Percentiles rank a stretch among this genome's conserved stretches.
These are phyloP conservation scores for Cetraspora pellucida DNA, from an alignment of 192 early-diverging fungal species.

Conservation along the genomic window DNA sequence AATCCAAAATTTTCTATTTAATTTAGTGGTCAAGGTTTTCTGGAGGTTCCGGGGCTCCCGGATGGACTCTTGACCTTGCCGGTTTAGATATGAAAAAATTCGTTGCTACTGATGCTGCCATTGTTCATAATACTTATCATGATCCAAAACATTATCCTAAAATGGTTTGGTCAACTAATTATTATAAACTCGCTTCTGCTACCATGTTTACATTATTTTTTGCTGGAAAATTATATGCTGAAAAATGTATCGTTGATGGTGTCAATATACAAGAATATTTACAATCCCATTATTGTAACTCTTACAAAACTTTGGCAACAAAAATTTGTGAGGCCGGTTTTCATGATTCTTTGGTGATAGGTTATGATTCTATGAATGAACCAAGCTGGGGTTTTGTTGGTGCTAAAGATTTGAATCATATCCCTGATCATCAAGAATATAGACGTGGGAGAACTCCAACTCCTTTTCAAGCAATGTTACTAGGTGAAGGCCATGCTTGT, in stretches of 20 bases:
- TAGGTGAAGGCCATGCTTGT: slow-evolving; percentile 49
- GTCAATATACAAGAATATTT: slow-evolving; percentile 62
- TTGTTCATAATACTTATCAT: slow-evolving; percentile 71
- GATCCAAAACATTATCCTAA: slow-evolving; percentile 38
- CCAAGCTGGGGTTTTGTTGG: slow-evolving; percentile 59
- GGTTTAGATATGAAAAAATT: slow-evolving; percentile 77
- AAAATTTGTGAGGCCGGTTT: slow-evolving; percentile 45
- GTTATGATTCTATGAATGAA: slow-evolving; percentile 83
- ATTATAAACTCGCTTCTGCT: slow-evolving; percentile 77
- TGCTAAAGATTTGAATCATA: slow-evolving; percentile 45
- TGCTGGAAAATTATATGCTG: slow-evolving; percentile 73
- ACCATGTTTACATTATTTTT: slow-evolving; percentile 89
- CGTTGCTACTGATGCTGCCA: slow-evolving; percentile 73
- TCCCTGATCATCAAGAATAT: slow-evolving; percentile 48
- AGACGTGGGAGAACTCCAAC: slow-evolving; percentile 59
- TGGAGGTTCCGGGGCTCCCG: slow-evolving; percentile 83
- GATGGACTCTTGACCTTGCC: slow-evolving; percentile 83
- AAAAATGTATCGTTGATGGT: slow-evolving; percentile 54
- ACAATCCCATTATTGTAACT: slow-evolving; percentile 54
- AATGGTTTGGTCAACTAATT: slow-evolving; percentile 87
- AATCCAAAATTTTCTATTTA: slow-evolving; percentile 40
- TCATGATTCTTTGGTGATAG: slow-evolving; percentile 59
- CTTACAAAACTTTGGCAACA: slow-evolving; percentile 47
- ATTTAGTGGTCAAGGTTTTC: slow-evolving; percentile 71
- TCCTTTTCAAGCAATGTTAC: slow-evolving; percentile 52